Evolutionary conservation across 23 red algal genomes (phyloP), one percentile per base, ranked within the genome.

Genomic region (Chondrus crispus): DNA sequence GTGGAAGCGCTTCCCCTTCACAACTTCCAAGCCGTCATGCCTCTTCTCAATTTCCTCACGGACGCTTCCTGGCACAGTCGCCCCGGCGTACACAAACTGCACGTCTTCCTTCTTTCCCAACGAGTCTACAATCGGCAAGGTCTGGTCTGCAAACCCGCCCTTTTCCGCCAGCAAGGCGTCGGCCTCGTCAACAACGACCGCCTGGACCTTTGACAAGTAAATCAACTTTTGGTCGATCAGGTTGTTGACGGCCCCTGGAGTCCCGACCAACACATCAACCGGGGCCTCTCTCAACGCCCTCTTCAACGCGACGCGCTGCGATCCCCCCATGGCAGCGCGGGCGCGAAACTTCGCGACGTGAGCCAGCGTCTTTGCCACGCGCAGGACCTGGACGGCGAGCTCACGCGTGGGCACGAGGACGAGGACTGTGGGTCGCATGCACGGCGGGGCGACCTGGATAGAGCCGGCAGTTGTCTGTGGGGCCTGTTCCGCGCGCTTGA

Each of bases 111-210:
- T 11, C 39, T 37, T 44, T 20, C 40, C 57, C 52, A 63, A 33
- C 28, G 50, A 13, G 51, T 63, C 55, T 19, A 81, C 33, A 2
- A 81, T 49, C 42, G 44, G 44, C 43, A 33, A 19, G 13, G 41
- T 36, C 22, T 69, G 37, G 20, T 29, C 46, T 18, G 28, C 88
- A 80, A 83, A 92, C 47, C 78, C 78, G 33, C 58, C 29, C 8
- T 45, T 46, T 30, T 64, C 19, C 28, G 45, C 74, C 14, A 92
- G 22, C 88, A 92, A 32, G 40, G 57, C 88, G 71, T 92, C 88
- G 37, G 88, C 88, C 77, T 92, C 88, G 43, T 92, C 88, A 13
- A 92, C 28, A 26, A 92, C 88, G 20, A 92, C 55, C 36, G 75
- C 66, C 12, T 33, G 52, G 19, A 92, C 60, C 28, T 49, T 55